Base-by-base conservation (phyloP, 352 stramenopile genomes). In the Phytophthora idaei region DNA sequence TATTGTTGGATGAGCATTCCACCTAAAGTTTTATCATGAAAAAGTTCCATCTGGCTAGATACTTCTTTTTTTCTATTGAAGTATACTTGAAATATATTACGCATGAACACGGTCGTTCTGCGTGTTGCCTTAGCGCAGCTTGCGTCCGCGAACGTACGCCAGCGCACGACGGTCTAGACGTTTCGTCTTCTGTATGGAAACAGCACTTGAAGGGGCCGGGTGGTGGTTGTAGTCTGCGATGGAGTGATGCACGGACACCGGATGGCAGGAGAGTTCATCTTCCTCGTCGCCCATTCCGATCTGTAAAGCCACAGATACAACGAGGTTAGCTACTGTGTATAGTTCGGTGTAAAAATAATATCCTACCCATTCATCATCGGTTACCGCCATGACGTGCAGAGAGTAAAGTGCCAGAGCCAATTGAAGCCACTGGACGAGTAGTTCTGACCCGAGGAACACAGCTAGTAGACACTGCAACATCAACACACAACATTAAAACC, bases 351-450 rank as follows among this genome's bases (percentile, higher is more conserved):
- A 46, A 56, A 54, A 52, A 46, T 9, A 48, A 42, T 21, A 21
- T 57, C 77, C 44, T 74, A 94, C 86, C 88, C 82, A 94, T 58
- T 93, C 81, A 57, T 94, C 78, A n/a, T 93, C 81, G 4, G 73
- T 77, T 10, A 75, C 69, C 10, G 87, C 81, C 83, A 94, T 93
- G 46, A 82, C 69, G 57, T 96, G 82, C 12, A 96, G 56, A 6
- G 88, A 94, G 61, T 94, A 94, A 2, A 96, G 77, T n/a, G 88
- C 88, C 14, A 96, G 46, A 1, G 86, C 78, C 50, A 94, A 74
- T 32, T 96, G 88, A 25, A 92, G 76, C 88, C 88, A 96, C 61
- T 96, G 88, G 11, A 96, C 86, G 10, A 95, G 56, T 27, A 94
- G 68, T 55, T 94, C 85, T 1, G 88, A 92, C 6, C 88, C 88